Conservation (phyloP, 345 rosid genomes). For the Arabidopsis arenosa region DNA sequence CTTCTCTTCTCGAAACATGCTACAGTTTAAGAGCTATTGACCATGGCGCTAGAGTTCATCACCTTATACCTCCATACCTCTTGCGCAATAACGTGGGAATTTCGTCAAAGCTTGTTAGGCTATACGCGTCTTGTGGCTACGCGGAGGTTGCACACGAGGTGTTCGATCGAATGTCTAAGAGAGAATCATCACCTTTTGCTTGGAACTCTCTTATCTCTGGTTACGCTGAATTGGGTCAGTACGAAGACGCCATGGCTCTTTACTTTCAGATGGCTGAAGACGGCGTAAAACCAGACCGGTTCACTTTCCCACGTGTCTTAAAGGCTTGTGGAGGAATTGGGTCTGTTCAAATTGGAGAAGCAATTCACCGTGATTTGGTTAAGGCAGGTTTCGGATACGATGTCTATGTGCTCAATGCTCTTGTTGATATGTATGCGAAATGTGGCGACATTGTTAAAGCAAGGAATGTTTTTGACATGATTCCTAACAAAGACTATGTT, state of each 20-base stretch:
- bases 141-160: slow-evolving; percentile 68
- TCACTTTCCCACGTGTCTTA: slow-evolving; percentile 81
- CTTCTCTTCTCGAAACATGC: slow-evolving; percentile 78
- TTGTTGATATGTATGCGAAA: slow-evolving; percentile 90
- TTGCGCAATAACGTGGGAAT: slow-evolving; percentile 60
- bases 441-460: slow-evolving; percentile 89
- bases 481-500: slow-evolving; percentile 56
- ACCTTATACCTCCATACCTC: slow-evolving; percentile 59
- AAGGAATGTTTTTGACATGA: slow-evolving; percentile 68
- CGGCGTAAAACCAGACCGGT: slow-evolving; percentile 71
- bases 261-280: slow-evolving; percentile 95
- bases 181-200: slow-evolving; percentile 62
- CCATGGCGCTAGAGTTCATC: slow-evolving; percentile 63
- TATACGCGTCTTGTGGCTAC: slow-evolving; percentile 59
- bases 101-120: slow-evolving; percentile 65
- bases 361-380: slow-evolving; percentile 73
- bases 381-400: slow-evolving; percentile 70
- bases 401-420: slow-evolving; percentile 71
- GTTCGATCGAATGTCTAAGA: slow-evolving; percentile 78
- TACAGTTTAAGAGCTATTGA: slow-evolving; percentile 58
- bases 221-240: slow-evolving; percentile 63
- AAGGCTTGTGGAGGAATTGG: slow-evolving; percentile 93
- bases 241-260: slow-evolving; percentile 83
- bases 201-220: slow-evolving; percentile 95
- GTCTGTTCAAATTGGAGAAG: slow-evolving; percentile 67